A percentile compares a stretch with the other conserved stretches of the same genome.
Conservation (phyloP, 768 basidiomycete species). For the Phaeolepiota aurea region DNA sequence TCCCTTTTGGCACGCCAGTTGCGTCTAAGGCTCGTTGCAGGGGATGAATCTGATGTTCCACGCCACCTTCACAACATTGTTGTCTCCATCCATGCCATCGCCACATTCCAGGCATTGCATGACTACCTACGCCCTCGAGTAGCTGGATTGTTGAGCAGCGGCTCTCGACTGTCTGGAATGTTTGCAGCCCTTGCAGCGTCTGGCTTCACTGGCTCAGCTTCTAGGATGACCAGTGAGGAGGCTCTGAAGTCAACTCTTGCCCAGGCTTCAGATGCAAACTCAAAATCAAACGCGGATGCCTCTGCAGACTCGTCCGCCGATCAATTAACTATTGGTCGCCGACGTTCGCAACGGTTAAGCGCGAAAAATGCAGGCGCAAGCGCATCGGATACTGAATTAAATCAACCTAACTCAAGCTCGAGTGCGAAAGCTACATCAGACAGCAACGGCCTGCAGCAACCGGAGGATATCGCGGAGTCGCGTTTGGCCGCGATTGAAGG, state of each 20-base stretch:
- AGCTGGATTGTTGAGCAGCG: constrained; percentile 55
- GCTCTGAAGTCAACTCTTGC: constrained; percentile 18
- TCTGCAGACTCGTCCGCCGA: constrained; percentile 21
- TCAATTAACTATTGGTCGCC: constrained; percentile 39
- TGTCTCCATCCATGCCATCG: constrained; percentile 96
- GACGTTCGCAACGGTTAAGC: constrained; percentile 79
- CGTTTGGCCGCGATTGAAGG: constrained; percentile 9
- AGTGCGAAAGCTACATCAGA: neutral
- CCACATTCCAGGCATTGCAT: constrained; percentile 94
- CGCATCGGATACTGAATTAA: neutral
- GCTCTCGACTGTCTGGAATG: constrained; percentile 76
- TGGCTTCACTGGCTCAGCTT: constrained; percentile 49
- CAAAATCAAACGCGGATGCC: constrained; percentile 13
- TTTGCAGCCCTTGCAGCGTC: constrained; percentile 83
- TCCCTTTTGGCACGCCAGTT: constrained; percentile 89
- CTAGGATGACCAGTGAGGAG: constrained; percentile 28
- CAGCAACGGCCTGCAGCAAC: neutral
- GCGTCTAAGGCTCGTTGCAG: constrained; percentile 82
- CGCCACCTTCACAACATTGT: constrained; percentile 83
- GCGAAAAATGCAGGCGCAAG: constrained; percentile 33
- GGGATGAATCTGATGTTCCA: constrained; percentile 84
- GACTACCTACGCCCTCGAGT: constrained; percentile 93
- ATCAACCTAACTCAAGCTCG: neutral
- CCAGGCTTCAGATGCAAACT: constrained; percentile 16
- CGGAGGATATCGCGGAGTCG: constrained; percentile 4